Base-by-base conservation (phyloP, 2,329 filamentous ascomycete species). In the Byssochlamys sp. region DNA sequence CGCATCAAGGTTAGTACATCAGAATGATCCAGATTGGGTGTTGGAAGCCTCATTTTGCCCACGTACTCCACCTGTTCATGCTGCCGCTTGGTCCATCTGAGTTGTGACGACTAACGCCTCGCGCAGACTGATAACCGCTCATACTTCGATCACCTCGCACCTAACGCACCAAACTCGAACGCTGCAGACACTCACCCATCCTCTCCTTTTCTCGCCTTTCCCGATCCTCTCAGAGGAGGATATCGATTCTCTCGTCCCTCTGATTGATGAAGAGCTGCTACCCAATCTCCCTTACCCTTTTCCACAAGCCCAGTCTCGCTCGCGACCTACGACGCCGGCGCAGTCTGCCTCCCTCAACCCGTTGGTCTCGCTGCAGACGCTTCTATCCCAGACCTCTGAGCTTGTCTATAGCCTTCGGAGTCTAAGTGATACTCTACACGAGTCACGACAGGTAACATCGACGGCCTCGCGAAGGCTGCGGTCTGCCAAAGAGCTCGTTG, bases 381-480 rank as follows among this genome's bases (percentile, higher is more conserved):
- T 92, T 55, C 86, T 90, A 68, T 79, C 82, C 5, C 79, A 89
- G 61, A 91, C 88, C 0, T 78, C 83, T 27, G 88, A 91, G 60
- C 77, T 92, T 28, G 83, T 92, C 7, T 83, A 90, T 66, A 89
- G 90, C 5, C 82, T 99, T 52, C 90, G 90, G 65, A 88, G 90
- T 63, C 80, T 99, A 3, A 90, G 89, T 5, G 94, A 99, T 71
- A 91, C 90, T 2, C 80, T 99, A 33, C 92, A 97, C 73, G 96
- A 97, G 87, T 91, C 88, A 31, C 86, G 90, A 11, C 92, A 97
- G 73, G 88, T 89, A 1, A 94, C 90, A 0, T 88, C 85, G 2
- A 87, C 88, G 9, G 94, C 92, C 1, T 86, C 87, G 2, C 81
- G 94, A 57, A 83, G 90, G 51, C 77, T 99, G 55, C 87, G 88